A percentile compares a stretch with the other conserved stretches of the same genome.
Conservation (phyloP, 257 asterid species). For the Eustoma russellianum region DNA sequence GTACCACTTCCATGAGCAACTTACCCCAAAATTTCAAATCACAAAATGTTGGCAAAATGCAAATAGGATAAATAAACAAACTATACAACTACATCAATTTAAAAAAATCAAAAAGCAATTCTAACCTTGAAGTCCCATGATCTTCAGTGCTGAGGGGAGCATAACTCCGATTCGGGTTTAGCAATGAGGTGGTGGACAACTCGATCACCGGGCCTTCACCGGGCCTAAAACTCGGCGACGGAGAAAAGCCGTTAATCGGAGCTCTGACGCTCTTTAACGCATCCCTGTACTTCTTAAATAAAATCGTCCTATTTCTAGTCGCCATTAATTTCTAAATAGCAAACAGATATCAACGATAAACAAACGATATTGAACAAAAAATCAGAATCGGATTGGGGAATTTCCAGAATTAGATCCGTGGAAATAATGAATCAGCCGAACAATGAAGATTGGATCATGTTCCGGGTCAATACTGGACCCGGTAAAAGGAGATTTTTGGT, state of each 20-base stretch:
- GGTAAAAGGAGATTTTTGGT: background rate
- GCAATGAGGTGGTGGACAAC: constrained; percentile 75
- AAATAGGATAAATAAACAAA: too few species aligned
- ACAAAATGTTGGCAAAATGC: too few species aligned
- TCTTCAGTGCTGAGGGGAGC: constrained; percentile 64
- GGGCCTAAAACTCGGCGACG: constrained; percentile 50
- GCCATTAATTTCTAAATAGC: constrained; percentile 47
- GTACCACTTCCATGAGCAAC: too few species aligned
- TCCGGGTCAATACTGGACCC: constrained; percentile 7
- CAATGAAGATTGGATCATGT: background rate
- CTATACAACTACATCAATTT: too few species aligned
- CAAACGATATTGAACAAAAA: background rate
- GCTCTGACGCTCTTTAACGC: constrained; percentile 82
- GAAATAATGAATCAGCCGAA: background rate
- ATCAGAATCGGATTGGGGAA: constrained; percentile 1
- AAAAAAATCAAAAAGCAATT: background rate
- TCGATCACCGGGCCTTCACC: constrained; percentile 87
- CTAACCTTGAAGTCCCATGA: constrained; percentile 55
- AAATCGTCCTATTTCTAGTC: constrained; percentile 78
- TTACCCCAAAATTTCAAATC: too few species aligned
- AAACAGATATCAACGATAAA: background rate
- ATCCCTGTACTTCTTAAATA: constrained; percentile 81
- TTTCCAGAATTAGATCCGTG: constrained; percentile 15
- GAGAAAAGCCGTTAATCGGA: constrained; percentile 55
- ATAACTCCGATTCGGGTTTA: constrained; percentile 51